Conservation (phyloP, 78 protist genomes). For the Neovahlkampfia damariscottae region DNA sequence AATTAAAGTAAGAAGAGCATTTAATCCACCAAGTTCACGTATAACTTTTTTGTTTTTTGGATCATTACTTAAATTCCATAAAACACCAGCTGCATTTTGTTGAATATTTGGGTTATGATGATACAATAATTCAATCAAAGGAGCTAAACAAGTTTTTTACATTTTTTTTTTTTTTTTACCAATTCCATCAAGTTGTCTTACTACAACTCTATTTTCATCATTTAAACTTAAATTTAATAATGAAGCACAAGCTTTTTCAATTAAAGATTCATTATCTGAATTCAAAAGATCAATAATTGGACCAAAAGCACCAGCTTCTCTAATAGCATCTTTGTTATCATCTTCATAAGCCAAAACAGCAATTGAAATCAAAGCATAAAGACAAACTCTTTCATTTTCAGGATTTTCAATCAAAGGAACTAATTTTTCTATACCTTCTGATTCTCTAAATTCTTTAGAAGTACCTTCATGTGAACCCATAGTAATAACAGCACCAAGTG, state of each 20-base stretch:
- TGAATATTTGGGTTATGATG: slow-evolving; percentile 6
- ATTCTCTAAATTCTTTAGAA: not conserved
- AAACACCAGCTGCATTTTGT: slow-evolving; percentile 34
- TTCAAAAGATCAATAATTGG: not conserved
- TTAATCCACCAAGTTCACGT: slow-evolving; percentile 14
- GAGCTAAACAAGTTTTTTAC: no score
- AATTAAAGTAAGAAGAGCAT: not conserved
- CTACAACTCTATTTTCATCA: slow-evolving; percentile 6
- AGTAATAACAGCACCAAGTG: not conserved
- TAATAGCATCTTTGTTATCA: slow-evolving; percentile 16
- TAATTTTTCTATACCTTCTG: not conserved
- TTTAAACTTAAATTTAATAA: slow-evolving; percentile 24
- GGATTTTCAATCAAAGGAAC: not conserved
- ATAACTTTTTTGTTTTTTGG: slow-evolving; percentile 12
- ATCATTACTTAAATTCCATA: slow-evolving; percentile 31
- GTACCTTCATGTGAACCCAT: not conserved
- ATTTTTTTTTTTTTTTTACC: no score
- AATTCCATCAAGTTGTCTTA: slow-evolving; percentile 17
- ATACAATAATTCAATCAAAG: slow-evolving; percentile 4
- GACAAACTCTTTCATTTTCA: not conserved
- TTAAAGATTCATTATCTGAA: not conserved
- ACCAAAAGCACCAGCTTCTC: slow-evolving; percentile 9
- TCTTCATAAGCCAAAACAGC: not conserved
- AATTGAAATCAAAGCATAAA: not conserved
- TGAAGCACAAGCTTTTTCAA: slow-evolving; percentile 23